These are phyloP conservation scores for Prinsepia uniflora DNA, from an alignment of 306 rosid species.

Conservation along the genomic window DNA sequence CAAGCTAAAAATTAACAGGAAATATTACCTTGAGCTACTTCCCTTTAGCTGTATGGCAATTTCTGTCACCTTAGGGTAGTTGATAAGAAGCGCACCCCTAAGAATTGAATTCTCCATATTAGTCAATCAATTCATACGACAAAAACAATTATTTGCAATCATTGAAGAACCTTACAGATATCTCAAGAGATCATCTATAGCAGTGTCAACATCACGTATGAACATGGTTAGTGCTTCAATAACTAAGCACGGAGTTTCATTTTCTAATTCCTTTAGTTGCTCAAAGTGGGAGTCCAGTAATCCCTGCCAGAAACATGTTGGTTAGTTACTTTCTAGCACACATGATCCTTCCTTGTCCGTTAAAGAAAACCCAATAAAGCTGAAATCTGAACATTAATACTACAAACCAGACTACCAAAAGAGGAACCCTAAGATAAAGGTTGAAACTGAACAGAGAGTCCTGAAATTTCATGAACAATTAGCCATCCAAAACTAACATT, in stretches of 20 bases:
- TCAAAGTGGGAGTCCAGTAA: constrained; percentile 9
- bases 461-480: not conserved
- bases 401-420: not conserved
- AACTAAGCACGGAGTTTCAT: not conserved
- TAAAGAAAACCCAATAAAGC: not conserved
- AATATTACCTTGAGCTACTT: constrained; percentile 16
- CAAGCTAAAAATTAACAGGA: not conserved
- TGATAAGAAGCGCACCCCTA: constrained; percentile 7
- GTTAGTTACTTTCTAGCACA: not conserved
- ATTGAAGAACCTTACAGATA: constrained; percentile 6
- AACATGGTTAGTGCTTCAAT: not conserved
- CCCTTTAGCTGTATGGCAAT: not conserved
- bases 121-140: not conserved
- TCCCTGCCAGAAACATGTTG: constrained; percentile 10
- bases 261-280: not conserved
- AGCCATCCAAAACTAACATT: not conserved
- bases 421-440: not conserved
- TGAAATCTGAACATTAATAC: not conserved
- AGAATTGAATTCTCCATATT: constrained; percentile 7
- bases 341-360: not conserved
- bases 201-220: not conserved
- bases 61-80: constrained; percentile 4
- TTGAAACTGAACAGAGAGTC: not conserved
- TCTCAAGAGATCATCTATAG: not conserved
- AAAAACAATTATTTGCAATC: not conserved